Evolutionary conservation across 306 rosid species (phyloP).

Genomic region (Begonia masoniana): DNA sequence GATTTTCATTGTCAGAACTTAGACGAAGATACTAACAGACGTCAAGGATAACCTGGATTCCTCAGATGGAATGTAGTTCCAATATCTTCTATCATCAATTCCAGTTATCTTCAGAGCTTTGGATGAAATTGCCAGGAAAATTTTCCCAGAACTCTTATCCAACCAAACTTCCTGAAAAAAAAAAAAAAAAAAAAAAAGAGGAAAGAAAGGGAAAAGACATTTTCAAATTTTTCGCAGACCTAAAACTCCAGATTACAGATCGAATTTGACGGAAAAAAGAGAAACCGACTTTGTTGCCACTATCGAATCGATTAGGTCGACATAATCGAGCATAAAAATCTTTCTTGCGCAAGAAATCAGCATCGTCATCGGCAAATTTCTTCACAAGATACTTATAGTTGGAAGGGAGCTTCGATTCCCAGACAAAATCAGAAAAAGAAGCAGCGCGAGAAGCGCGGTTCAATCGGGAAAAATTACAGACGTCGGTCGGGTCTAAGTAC

Average conservation of each 20-base stretch:
- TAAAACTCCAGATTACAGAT: neutral
- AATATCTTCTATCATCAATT: conserved; percentile 83
- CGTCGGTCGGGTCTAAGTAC: conserved; percentile 54
- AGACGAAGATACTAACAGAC: neutral
- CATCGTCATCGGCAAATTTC: conserved; percentile 15
- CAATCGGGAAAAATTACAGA: conserved; percentile 47
- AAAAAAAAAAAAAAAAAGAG: no score
- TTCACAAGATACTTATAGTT: conserved; percentile 30
- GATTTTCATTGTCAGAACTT: neutral
- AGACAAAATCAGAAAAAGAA: conserved; percentile 51
- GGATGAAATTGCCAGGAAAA: conserved; percentile 49
- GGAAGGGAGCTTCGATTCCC: conserved; percentile 68
- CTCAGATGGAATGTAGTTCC: conserved; percentile 61
- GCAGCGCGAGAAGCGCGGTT: conserved; percentile 46
- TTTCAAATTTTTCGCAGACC: neutral
- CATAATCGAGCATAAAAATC: conserved; percentile 46
- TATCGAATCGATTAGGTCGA: conserved; percentile 41
- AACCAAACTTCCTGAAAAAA: conserved; percentile 48
- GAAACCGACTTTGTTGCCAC: conserved; percentile 36
- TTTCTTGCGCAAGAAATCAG: conserved; percentile 25
- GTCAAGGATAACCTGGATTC: conserved; percentile 60
- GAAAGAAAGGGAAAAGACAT: no score
- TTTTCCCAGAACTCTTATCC: conserved; percentile 49
- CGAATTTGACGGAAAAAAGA: neutral
- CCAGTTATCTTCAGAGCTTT: conserved; percentile 70